Evolutionary conservation across 441 rosid species (phyloP), one percentile per base, ranked within the genome.

Genomic region (Hura crepitans): DNA sequence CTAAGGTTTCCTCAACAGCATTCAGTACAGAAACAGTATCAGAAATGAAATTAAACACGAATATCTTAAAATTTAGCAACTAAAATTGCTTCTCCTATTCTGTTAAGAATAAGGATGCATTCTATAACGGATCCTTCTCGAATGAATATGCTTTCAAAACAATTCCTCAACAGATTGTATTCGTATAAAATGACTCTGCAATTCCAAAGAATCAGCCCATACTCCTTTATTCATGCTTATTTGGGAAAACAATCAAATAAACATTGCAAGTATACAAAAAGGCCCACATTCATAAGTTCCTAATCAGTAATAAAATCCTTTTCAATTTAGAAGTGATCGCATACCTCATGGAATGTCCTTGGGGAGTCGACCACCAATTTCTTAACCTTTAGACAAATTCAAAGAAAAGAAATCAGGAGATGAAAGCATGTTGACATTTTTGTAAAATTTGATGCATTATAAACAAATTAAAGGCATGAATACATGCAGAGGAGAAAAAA

Each of bases 351-450:
- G 84, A 85, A 91, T 69, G 93, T 91, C 79, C 96, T 85, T 31
- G 90, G 96, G 66, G 97, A 94, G 83, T 94, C 98, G 28, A 94
- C 92, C 55, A 90, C 86, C 96, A 94, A 83, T 81, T 86, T 87
- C 85, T 78, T 80, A 75, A 88, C 99, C 99, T 94, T 79, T 59
- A 73, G 56, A 74, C 45, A 50, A 71, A 50, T 59, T 46, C 6
- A 64, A 20, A 74, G 54, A 18, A 67, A 46, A 55, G 15, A 56
- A 42, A 80, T 68, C 72, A 57, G 66, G 42, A 70, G 71, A 71
- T 55, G 22, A 37, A 72, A 71, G 31, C 17, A 68, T 39, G 46
- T 22, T 30, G 27, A 28, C 12, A 63, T 18, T 25, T 33, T 37
- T 23, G 37, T 39, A 42, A 67, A 62, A 28, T 72, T 64, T 45